Conservation (phyloP, 495 filamentous ascomycete genomes). For the Cercophora newfieldiana region DNA sequence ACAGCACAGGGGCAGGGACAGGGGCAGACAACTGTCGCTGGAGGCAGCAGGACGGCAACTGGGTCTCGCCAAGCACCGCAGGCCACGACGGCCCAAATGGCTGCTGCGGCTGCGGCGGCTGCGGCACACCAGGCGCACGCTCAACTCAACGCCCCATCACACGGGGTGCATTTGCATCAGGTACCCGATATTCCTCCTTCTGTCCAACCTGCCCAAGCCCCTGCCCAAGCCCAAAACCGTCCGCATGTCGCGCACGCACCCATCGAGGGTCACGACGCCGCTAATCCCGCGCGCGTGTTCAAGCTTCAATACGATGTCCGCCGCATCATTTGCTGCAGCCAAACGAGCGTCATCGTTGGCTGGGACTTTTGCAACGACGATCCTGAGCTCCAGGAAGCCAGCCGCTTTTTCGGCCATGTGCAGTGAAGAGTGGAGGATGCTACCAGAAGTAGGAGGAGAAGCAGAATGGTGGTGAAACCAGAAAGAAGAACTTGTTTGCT, state of each 20-base stretch:
- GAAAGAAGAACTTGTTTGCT: not conserved
- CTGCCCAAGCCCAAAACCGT: conserved; percentile 16
- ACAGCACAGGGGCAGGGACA: not conserved
- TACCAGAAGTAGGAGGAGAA: not conserved
- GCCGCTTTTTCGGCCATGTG: conserved; percentile 70
- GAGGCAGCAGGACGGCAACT: not conserved
- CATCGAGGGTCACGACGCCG: conserved; percentile 36
- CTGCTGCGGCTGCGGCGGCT: conserved; percentile 22
- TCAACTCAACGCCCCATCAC: conserved; percentile 20
- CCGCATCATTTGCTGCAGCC: conserved; percentile 90
- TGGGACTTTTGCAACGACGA: conserved; percentile 98
- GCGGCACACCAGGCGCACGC: conserved; percentile 28
- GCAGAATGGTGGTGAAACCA: not conserved
- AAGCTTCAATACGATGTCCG: conserved; percentile 96
- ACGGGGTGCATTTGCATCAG: conserved; percentile 28
- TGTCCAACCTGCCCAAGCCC: conserved; percentile 9
- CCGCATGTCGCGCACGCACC: conserved; percentile 24
- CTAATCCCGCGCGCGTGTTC: conserved; percentile 74
- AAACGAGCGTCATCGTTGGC: conserved; percentile 87
- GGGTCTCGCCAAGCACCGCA: not conserved
- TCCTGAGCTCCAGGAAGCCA: conserved; percentile 74
- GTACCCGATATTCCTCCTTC: conserved; percentile 24
- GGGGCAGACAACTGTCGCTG: not conserved
- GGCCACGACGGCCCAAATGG: conserved; percentile 16
- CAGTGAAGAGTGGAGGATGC: conserved; percentile 18